A percentile compares a stretch with the other conserved stretches of the same genome.
These are phyloP conservation scores for Neospermospora avenae DNA, from an alignment of 2,329 filamentous ascomycete genomes.

Conservation along the genomic window DNA sequence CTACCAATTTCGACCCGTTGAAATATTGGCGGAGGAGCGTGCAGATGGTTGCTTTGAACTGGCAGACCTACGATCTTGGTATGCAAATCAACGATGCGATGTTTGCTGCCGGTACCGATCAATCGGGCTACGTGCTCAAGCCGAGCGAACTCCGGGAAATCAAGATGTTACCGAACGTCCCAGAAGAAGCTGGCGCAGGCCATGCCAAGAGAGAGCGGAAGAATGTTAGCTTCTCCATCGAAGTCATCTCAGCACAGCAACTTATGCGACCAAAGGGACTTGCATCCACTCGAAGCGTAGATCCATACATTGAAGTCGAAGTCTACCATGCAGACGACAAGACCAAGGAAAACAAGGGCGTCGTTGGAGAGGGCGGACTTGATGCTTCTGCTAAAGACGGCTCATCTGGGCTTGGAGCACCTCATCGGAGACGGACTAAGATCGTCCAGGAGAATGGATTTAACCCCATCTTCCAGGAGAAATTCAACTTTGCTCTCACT, in stretches of 20 bases:
- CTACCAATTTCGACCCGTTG: conserved; percentile 91
- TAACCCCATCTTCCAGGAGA: conserved; percentile 82
- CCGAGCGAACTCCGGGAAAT: conserved; percentile 78
- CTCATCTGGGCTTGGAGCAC: conserved; percentile 64
- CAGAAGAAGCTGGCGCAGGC: conserved; percentile 47
- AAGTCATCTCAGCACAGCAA: conserved; percentile 91
- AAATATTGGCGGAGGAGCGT: conserved; percentile 93
- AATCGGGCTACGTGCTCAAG: conserved; percentile 90
- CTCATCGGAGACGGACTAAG: conserved; percentile 74
- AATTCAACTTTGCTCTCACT: conserved; percentile 75
- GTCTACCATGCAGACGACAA: conserved; percentile 94
- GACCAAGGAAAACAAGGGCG: conserved; percentile 76
- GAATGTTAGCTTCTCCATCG: conserved; percentile 78
- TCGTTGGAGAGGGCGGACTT: conserved; percentile 61
- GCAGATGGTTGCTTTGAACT: conserved; percentile 97
- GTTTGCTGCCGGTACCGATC: conserved; percentile 86
- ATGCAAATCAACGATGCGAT: conserved; percentile 98
- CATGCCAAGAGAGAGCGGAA: conserved; percentile 72
- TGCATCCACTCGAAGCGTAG: conserved; percentile 71
- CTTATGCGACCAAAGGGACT: conserved; percentile 78
- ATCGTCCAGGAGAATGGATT: conserved; percentile 88
- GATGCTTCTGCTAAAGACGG: conserved; percentile 63
- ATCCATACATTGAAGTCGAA: conserved; percentile 93
- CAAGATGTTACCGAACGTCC: conserved; percentile 53
- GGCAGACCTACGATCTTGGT: conserved; percentile 94